These are phyloP conservation scores for Saposhnikovia divaricata DNA, from an alignment of 129 eudicot genomes.

Conservation along the genomic window DNA sequence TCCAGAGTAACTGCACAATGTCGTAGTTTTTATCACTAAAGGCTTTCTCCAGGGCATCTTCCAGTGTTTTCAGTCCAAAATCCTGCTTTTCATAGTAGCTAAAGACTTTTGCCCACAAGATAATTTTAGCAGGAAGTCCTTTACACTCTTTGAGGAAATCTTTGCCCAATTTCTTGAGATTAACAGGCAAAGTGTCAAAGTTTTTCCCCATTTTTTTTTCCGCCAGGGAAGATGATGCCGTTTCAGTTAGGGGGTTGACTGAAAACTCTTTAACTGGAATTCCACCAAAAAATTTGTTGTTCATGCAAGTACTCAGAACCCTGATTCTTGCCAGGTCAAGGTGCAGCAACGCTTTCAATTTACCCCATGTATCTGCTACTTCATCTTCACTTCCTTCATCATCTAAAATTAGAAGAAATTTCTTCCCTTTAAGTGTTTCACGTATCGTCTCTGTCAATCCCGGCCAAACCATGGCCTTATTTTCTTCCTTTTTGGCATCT, in stretches of 20 bases:
- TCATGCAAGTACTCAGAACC: constrained; percentile 10
- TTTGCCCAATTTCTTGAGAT: neutral
- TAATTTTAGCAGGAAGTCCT: constrained; percentile 22
- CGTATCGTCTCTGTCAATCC: neutral
- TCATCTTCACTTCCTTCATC: constrained; percentile 11
- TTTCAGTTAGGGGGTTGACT: constrained; percentile 13
- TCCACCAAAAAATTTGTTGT: neutral
- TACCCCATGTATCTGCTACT: neutral
- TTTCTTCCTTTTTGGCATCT: constrained; percentile 1
- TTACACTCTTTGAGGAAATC: constrained; percentile 10
- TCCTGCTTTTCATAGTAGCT: constrained; percentile 18
- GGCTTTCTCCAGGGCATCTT: constrained; percentile 25
- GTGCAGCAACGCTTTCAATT: neutral
- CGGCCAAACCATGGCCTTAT: neutral
- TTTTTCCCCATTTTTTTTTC: constrained; percentile 11
- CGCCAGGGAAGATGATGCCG: constrained; percentile 17
- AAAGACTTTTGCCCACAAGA: constrained; percentile 27
- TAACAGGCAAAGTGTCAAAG: neutral
- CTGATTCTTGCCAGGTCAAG: neutral
- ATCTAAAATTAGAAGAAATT: constrained; percentile 34
- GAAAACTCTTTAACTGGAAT: constrained; percentile 1
- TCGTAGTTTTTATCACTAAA: constrained; percentile 10
- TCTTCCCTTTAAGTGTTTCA: neutral
- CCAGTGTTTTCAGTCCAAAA: constrained; percentile 10
- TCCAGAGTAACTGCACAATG: constrained; percentile 24